These are phyloP conservation scores for Paecilomyces variotii DNA, from an alignment of 2,329 filamentous ascomycete species.

Conservation along the genomic window DNA sequence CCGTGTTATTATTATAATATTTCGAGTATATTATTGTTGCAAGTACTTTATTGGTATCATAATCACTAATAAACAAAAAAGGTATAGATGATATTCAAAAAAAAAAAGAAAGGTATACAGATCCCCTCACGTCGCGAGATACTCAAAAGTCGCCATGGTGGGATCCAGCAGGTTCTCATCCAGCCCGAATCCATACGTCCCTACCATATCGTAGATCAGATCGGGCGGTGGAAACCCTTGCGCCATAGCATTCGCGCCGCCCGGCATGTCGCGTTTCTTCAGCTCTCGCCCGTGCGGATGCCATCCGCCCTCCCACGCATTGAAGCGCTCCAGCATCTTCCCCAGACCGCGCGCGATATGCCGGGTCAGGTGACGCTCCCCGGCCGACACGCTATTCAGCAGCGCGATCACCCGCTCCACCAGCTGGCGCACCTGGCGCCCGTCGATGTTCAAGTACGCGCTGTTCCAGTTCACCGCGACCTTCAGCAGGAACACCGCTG, in stretches of 20 bases:
- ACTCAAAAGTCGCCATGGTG: constrained; percentile 35
- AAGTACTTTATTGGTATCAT: neutral
- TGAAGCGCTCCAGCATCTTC: constrained; percentile 35
- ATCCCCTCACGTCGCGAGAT: constrained; percentile 21
- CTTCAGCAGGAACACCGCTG: constrained; percentile 38
- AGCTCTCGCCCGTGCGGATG: constrained; percentile 6
- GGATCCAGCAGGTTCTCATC: constrained; percentile 35
- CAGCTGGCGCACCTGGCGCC: constrained; percentile 28
- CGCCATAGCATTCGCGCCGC: constrained; percentile 33
- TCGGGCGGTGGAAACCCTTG: constrained; percentile 34
- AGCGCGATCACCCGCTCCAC: constrained; percentile 34
- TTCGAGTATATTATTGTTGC: too few relatives aligned
- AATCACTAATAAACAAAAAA: neutral
- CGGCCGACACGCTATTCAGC: constrained; percentile 32
- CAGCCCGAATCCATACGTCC: constrained; percentile 34
- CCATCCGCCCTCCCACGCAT: constrained; percentile 31
- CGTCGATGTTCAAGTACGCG: constrained; percentile 32
- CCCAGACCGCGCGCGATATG: constrained; percentile 35
- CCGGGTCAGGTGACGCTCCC: constrained; percentile 34
- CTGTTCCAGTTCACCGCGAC: constrained; percentile 38
- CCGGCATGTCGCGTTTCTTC: constrained; percentile 23
- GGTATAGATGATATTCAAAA: neutral
- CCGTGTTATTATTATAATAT: too few relatives aligned
- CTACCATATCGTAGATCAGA: constrained; percentile 37
- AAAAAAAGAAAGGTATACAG: neutral